Base-by-base conservation (phyloP, 352 stramenopile species). In the Blastocystis sp. region DNA sequence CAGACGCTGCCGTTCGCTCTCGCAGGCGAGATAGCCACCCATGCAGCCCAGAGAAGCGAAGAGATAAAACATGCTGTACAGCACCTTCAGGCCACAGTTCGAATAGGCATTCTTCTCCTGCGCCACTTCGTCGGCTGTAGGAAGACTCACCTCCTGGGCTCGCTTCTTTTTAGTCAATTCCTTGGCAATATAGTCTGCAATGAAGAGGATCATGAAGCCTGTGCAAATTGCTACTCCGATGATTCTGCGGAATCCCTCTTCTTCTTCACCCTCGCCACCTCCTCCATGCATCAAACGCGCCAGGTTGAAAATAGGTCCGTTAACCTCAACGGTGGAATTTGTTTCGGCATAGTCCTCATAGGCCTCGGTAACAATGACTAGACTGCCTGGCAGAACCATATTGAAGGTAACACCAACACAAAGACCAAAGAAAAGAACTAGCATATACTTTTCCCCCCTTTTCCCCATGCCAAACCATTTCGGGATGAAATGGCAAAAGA, bases 161-260 rank as follows among this genome's bases (percentile, higher is more conserved):
- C 53, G 26, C 1, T 41, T n/a, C 56, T 84, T 84, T 47, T 84
- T 84, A 23, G 73, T 84, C 20, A 64, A 37, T 64, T 41, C 26
- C 53, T 84, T 84, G 15, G 73, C 59, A 43, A 84, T 68, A 45
- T 47, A 84, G 11, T 84, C 73, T 7, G 73, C 73, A 26, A 84
- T 26, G 53, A 84, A 84, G 18, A 84, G 43, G 2, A 84, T 5
- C 73, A 84, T 84, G 56, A 84, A 84, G 37, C 73, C 73, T 29
- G 62, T 41, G 73, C 73, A 84, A 41, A 84, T 84, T 9, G 73
- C 73, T 23, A 84, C 73, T 39, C 73, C 73, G 2, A 84, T 66
- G 23, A 84, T 84, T 39, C 73, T 26, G 39, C 73, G 20, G 73
- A 84, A 84, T 37, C 53, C 39, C 23, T 68, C 73, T 0, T 84